phyloP scores from a whole-genome alignment of 2,329 filamentous ascomycete genomes.

The Leptographium procerum region DNA sequence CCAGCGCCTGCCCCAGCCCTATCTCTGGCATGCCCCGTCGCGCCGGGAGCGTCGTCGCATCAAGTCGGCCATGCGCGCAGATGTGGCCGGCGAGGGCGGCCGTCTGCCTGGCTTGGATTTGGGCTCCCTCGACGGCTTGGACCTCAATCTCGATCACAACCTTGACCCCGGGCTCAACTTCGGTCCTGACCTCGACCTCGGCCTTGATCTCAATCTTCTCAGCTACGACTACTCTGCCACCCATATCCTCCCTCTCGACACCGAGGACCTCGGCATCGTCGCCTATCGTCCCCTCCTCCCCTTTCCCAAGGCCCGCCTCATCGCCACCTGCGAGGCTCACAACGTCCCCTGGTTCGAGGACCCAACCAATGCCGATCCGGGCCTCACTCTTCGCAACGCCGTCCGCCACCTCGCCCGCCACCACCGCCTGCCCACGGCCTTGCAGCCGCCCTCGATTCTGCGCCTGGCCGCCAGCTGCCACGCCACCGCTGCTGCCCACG shows the following conservation, averaged over 20 bases:
- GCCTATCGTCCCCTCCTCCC: conserved; percentile 58
- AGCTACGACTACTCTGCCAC: conserved; percentile 10
- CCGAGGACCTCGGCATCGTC: conserved; percentile 54
- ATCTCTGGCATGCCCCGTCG: conserved; percentile 23
- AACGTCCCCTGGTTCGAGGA: conserved; percentile 72
- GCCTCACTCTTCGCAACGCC: conserved; percentile 70
- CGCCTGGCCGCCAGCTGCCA: conserved; percentile 43
- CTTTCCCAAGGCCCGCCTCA: conserved; percentile 63
- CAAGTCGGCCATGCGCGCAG: conserved; percentile 15
- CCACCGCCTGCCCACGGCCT: conserved; percentile 53
- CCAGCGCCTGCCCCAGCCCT: conserved; percentile 24
- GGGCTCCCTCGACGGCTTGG: background rate
- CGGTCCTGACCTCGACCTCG: background rate
- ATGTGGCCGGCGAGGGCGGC: conserved; percentile 2
- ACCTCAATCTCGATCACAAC: background rate
- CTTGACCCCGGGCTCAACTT: no score
- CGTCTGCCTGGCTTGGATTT: background rate
- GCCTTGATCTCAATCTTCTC: conserved; percentile 12
- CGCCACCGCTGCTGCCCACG: conserved; percentile 29
- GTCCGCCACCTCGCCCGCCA: conserved; percentile 54
- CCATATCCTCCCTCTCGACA: conserved; percentile 17
- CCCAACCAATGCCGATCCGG: conserved; percentile 65
- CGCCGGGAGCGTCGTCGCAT: conserved; percentile 15
- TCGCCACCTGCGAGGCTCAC: conserved; percentile 60
- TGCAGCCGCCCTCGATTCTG: conserved; percentile 55